Conservation (phyloP, 371 early-diverging fungal genomes). For the Mucor saturninus region DNA sequence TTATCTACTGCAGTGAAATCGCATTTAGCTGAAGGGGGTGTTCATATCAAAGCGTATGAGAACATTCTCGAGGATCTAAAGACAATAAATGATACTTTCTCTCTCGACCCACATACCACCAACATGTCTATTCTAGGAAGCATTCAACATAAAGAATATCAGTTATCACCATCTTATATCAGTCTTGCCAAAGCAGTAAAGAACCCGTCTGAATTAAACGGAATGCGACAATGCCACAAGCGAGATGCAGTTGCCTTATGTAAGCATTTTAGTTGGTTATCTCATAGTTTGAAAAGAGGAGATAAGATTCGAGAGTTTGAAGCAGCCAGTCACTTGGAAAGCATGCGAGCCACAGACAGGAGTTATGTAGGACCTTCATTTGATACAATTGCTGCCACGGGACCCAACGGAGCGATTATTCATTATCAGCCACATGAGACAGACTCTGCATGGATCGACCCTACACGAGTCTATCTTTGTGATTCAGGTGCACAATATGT, state of each 20-base stretch:
- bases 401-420: conserved; percentile 95
- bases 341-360: conserved; percentile 55
- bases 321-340: conserved; percentile 80
- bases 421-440: conserved; percentile 89
- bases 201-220: conserved; percentile 88
- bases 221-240: conserved; percentile 90
- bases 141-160: conserved; percentile 12
- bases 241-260: conserved; percentile 93
- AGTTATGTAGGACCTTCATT: conserved; percentile 82
- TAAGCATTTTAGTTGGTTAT: conserved; percentile 95
- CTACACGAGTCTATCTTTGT: conserved; percentile 84
- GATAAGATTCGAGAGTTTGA: conserved; percentile 68
- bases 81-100: background rate
- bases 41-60: conserved; percentile 13
- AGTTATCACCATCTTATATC: conserved; percentile 64
- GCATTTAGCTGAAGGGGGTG: conserved; percentile 49
- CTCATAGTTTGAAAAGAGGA: conserved; percentile 72
- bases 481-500: conserved; percentile 98
- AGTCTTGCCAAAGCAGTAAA: conserved; percentile 88
- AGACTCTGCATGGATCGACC: conserved; percentile 53
- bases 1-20: conserved; percentile 61
- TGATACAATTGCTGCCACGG: conserved; percentile 93
- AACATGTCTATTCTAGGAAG: conserved; percentile 26
- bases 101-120: conserved; percentile 14
- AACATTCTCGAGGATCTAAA: conserved; percentile 8